phyloP scores from a whole-genome alignment of 306 rosid species.

The Casuarina equisetifolia region DNA sequence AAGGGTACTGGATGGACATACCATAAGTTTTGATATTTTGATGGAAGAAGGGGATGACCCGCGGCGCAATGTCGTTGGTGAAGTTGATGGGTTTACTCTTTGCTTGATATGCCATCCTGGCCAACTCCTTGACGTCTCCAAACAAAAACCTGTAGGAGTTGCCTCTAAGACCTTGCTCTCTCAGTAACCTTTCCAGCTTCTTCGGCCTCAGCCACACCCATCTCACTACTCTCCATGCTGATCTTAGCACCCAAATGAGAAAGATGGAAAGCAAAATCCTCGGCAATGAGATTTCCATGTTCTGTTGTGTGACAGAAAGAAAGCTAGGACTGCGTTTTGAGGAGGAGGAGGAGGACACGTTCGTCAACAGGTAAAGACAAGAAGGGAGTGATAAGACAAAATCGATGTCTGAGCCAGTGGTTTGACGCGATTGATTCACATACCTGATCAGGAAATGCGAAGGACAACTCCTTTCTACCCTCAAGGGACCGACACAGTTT shows the following conservation, averaged over 20 bases:
- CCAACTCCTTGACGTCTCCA: slow-evolving; percentile 13
- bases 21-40: slow-evolving; percentile 4
- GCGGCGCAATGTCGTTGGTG: slow-evolving; percentile 12
- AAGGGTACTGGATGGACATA: neutral
- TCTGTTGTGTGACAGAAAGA: too few relatives aligned
- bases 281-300: too few relatives aligned
- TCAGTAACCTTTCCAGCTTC: slow-evolving; percentile 20
- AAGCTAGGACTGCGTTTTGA: too few relatives aligned
- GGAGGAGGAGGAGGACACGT: too few relatives aligned
- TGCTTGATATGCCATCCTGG: neutral
- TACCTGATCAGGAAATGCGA: too few relatives aligned
- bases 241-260: too few relatives aligned
- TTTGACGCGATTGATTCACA: too few relatives aligned
- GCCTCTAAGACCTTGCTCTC: slow-evolving; percentile 26
- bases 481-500: too few relatives aligned
- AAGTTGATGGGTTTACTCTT: slow-evolving; percentile 10
- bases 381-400: too few relatives aligned
- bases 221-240: slow-evolving; percentile 16
- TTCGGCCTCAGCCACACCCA: slow-evolving; percentile 22
- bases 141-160: slow-evolving; percentile 17
- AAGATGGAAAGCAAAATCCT: neutral
- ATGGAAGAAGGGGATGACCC: slow-evolving; percentile 10
- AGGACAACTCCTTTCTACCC: too few relatives aligned
- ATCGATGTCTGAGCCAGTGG: too few relatives aligned
- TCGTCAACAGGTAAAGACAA: too few relatives aligned